Percentiles rank a stretch among this genome's conserved stretches.
phyloP scores from a whole-genome alignment of 768 basidiomycete species.

The Suillus paluster region DNA sequence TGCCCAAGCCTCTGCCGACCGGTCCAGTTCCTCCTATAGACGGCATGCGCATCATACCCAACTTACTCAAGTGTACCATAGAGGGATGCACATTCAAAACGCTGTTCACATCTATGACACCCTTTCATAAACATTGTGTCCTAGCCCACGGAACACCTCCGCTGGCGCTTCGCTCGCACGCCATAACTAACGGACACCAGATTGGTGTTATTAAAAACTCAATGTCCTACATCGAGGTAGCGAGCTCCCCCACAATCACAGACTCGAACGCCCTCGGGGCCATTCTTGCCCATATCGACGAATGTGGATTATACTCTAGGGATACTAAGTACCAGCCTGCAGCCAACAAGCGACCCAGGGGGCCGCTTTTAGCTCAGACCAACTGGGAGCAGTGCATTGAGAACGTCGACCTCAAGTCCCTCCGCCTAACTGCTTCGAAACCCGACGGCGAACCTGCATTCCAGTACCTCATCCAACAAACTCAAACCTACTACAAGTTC shows the following conservation, averaged over 20 bases:
- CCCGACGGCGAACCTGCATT: neutral
- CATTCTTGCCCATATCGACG: neutral
- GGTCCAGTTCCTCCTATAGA: neutral
- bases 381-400: constrained; percentile 4
- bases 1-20: neutral
- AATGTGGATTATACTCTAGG: neutral
- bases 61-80: too few relatives aligned
- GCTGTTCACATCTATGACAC: too few relatives aligned
- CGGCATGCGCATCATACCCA: too few relatives aligned
- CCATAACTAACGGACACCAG: too few relatives aligned
- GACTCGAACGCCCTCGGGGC: neutral
- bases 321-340: neutral
- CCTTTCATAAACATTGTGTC: too few relatives aligned
- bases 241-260: neutral
- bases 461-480: neutral
- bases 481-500: neutral
- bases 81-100: too few relatives aligned
- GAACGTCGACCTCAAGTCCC: constrained; percentile 1
- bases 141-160: too few relatives aligned
- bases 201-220: too few relatives aligned
- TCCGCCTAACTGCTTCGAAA: neutral
- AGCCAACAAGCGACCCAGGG: neutral
- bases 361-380: constrained; percentile 9
- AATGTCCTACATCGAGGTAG: neutral
- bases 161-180: too few relatives aligned